Percentiles rank a stretch among this genome's conserved stretches.
Evolutionary conservation across 805 yeast genomes (phyloP).

Genomic region (Saccharomycopsis sp.): DNA sequence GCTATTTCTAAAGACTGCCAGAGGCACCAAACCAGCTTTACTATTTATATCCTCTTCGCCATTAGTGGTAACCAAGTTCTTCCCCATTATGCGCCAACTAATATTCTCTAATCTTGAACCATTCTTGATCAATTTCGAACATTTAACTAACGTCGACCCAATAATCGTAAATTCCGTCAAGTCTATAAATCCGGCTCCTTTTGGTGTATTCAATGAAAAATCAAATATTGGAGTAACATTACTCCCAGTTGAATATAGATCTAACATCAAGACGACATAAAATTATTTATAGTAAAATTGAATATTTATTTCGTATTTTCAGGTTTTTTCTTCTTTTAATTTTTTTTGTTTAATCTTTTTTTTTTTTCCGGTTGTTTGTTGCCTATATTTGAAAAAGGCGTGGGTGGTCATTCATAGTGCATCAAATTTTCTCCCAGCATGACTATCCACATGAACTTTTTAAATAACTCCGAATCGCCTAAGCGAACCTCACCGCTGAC

Average conservation of each 20-base stretch:
- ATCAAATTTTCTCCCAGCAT: neutral
- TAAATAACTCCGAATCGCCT: no score
- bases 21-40: constrained; percentile 9
- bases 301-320: no score
- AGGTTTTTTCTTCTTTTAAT: no score
- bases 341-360: no score
- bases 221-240: constrained; percentile 16
- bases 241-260: neutral
- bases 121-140: constrained; percentile 18
- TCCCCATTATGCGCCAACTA: constrained; percentile 23
- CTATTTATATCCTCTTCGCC: neutral
- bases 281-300: no score
- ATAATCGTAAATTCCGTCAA: constrained; percentile 16
- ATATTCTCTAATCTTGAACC: constrained; percentile 21
- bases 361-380: no score
- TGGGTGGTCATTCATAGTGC: constrained; percentile 1
- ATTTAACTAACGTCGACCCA: constrained; percentile 19
- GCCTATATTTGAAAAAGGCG: no score
- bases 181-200: constrained; percentile 14
- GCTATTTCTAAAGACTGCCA: neutral
- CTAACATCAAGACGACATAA: no score
- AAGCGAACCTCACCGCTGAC: no score
- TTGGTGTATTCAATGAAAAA: constrained; percentile 14
- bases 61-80: constrained; percentile 14
- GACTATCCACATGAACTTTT: no score